These are phyloP conservation scores for Paecilomyces variotii DNA, from an alignment of 2,329 filamentous ascomycete species.

Conservation along the genomic window DNA sequence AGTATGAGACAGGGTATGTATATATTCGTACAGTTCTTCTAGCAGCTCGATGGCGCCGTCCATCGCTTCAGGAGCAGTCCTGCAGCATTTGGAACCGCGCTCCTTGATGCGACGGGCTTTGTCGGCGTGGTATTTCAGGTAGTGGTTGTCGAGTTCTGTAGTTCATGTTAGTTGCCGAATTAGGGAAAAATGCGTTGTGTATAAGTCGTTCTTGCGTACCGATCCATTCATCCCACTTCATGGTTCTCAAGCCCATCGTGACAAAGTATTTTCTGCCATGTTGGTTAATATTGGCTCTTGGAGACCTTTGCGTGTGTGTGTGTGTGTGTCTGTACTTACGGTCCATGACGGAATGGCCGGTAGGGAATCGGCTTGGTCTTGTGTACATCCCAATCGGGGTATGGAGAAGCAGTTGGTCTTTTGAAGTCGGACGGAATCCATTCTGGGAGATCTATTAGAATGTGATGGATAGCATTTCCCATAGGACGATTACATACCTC, in stretches of 20 bases:
- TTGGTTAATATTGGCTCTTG: neutral
- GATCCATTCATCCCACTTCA: conserved; percentile 69
- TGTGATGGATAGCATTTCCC: neutral
- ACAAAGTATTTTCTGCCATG: conserved; percentile 55
- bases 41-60: conserved; percentile 67
- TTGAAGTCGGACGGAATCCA: conserved; percentile 54
- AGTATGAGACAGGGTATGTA: neutral
- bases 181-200: neutral
- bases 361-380: conserved; percentile 68
- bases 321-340: conserved; percentile 30
- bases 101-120: conserved; percentile 62
- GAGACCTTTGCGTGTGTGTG: neutral
- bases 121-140: conserved; percentile 60
- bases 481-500: conserved; percentile 31
- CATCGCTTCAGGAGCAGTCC: conserved; percentile 61
- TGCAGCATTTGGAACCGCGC: conserved; percentile 59
- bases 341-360: conserved; percentile 68
- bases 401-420: conserved; percentile 52
- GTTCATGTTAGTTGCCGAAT: neutral
- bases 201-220: conserved; percentile 15
- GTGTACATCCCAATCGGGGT: conserved; percentile 60
- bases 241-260: conserved; percentile 66
- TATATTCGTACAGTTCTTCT: conserved; percentile 52
- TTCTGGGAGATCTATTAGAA: conserved; percentile 22
- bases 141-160: conserved; percentile 71